A percentile compares a stretch with the other conserved stretches of the same genome.
Conservation (phyloP, 2,329 filamentous ascomycete species). For the Fusarium sp. region DNA sequence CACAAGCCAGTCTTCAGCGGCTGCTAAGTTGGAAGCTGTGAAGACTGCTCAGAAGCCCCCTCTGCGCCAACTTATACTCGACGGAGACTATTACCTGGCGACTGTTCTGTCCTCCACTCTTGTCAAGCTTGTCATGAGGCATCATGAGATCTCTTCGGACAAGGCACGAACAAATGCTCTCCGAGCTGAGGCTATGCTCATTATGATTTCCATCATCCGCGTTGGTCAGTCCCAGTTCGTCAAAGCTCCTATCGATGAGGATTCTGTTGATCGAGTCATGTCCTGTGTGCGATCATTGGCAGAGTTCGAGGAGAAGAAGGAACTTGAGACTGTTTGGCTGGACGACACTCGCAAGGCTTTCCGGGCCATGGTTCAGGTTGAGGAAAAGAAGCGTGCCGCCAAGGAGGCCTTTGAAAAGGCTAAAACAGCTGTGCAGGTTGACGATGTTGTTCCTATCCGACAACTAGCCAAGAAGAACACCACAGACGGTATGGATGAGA, state of each 20-base stretch:
- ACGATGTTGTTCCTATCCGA: slow-evolving; percentile 92
- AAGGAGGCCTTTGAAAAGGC: slow-evolving; percentile 94
- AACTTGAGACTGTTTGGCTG: slow-evolving; percentile 91
- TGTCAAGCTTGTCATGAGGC: slow-evolving; percentile 97
- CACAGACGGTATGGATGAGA: slow-evolving; percentile 83
- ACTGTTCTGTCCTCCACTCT: slow-evolving; percentile 96
- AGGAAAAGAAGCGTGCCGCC: slow-evolving; percentile 97
- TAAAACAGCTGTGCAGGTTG: slow-evolving; percentile 93
- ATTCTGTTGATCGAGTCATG: slow-evolving; percentile 99
- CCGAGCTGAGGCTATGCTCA: slow-evolving; percentile 96
- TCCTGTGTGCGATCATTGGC: slow-evolving; percentile 92
- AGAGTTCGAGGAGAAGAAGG: slow-evolving; percentile 89
- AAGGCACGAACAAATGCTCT: slow-evolving; percentile 90
- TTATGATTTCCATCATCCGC: slow-evolving; percentile 98
- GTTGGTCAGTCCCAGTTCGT: slow-evolving; percentile 99
- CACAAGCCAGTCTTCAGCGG: slow-evolving; percentile 89
- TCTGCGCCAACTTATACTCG: slow-evolving; percentile 91
- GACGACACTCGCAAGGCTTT: slow-evolving; percentile 97
- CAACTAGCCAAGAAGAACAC: slow-evolving; percentile 94
- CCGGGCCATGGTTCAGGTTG: slow-evolving; percentile 94
- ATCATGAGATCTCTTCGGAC: slow-evolving; percentile 91
- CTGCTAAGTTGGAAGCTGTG: slow-evolving; percentile 93
- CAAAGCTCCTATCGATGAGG: slow-evolving; percentile 96
- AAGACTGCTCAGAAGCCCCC: slow-evolving; percentile 98
- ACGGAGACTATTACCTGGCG: slow-evolving; percentile 96